Evolutionary conservation across 2,329 filamentous ascomycete genomes (phyloP).

Genomic region (Tolypocladium album): DNA sequence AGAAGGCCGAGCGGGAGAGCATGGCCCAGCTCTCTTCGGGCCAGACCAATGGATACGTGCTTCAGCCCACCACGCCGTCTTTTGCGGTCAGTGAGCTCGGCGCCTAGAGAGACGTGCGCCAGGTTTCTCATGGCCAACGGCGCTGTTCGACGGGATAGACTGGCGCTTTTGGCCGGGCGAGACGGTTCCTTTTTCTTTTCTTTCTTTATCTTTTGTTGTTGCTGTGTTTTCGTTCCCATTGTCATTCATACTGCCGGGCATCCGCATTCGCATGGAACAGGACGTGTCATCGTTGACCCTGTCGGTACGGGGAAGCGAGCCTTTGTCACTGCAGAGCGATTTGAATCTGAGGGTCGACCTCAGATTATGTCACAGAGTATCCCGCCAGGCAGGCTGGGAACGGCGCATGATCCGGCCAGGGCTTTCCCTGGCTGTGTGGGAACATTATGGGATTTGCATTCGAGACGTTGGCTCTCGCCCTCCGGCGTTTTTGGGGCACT

Average conservation of each 20-base stretch:
- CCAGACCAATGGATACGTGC: slow-evolving; percentile 21
- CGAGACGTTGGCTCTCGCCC: neutral
- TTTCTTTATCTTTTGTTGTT: neutral
- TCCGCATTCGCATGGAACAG: neutral
- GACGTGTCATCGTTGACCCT: neutral
- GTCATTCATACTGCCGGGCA: neutral
- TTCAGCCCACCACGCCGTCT: slow-evolving; percentile 25
- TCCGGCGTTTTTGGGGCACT: neutral
- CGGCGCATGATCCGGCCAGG: neutral
- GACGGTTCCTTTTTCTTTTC: neutral
- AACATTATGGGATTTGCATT: neutral
- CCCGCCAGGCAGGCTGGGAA: neutral
- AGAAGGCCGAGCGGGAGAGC: slow-evolving; percentile 65
- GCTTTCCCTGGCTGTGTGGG: neutral
- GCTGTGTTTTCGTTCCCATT: neutral
- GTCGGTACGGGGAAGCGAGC: neutral
- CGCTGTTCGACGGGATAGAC: neutral
- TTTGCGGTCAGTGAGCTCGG: slow-evolving; percentile 26
- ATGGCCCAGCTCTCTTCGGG: slow-evolving; percentile 29
- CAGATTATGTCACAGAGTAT: neutral
- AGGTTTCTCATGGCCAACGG: neutral
- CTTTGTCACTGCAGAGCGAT: neutral
- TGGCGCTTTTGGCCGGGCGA: neutral
- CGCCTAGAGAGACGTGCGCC: slow-evolving; percentile 10
- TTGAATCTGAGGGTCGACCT: neutral